These are phyloP conservation scores for Xenosphaeropsis pyriputrescens DNA, from an alignment of 2,329 filamentous ascomycete genomes.

Conservation along the genomic window DNA sequence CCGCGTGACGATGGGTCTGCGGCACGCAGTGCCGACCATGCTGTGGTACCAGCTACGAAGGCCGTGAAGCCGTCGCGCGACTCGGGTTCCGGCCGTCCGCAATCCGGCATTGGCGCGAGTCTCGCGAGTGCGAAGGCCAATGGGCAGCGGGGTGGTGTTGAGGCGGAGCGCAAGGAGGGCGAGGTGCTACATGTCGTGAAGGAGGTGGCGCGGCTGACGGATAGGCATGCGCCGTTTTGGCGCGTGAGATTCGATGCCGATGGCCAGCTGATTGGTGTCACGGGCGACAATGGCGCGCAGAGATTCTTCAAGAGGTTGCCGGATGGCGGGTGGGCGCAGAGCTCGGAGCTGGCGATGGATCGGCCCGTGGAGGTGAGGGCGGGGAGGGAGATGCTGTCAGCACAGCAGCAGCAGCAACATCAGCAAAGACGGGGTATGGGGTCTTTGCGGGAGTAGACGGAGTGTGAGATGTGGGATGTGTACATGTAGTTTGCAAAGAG, in stretches of 20 bases:
- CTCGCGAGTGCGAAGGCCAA: constrained; percentile 30
- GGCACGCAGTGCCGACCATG: constrained; percentile 16
- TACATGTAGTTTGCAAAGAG: no score
- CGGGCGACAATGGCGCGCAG: constrained; percentile 59
- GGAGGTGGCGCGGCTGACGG: constrained; percentile 52
- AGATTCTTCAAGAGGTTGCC: constrained; percentile 46
- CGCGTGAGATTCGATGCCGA: constrained; percentile 55
- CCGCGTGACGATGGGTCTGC: constrained; percentile 32
- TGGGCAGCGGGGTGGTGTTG: constrained; percentile 29
- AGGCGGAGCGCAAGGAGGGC: constrained; percentile 35
- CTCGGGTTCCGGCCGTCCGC: constrained; percentile 8
- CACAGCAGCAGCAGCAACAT: no score
- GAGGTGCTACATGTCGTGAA: constrained; percentile 48
- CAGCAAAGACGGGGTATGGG: no score
- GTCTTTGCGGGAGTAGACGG: no score
- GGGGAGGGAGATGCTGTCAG: no score
- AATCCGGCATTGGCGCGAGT: constrained; percentile 37
- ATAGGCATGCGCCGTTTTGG: constrained; percentile 60
- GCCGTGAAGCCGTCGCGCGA: constrained; percentile 10
- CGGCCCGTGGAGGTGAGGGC: no score
- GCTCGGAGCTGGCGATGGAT: constrained; percentile 38
- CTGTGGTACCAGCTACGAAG: constrained; percentile 10
- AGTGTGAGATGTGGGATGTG: no score
- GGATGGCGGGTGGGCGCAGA: constrained; percentile 42
- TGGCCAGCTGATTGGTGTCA: constrained; percentile 60